Evolutionary conservation across 371 early-diverging fungal genomes (phyloP).

Genomic region (Basidiobolus heterosporus): DNA sequence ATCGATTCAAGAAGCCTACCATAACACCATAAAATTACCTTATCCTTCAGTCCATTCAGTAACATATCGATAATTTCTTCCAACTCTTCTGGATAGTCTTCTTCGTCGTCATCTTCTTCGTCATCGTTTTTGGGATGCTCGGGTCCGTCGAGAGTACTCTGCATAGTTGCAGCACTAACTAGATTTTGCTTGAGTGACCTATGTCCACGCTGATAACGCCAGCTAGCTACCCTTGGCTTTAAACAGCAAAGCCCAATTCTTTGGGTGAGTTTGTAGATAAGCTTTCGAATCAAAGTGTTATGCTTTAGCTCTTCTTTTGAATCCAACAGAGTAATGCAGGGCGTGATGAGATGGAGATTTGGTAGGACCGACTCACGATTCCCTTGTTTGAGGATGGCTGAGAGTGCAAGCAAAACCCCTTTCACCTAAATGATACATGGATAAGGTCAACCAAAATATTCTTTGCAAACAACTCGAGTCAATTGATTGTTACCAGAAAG

Average conservation of each 20-base stretch:
- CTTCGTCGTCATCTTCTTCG: slow-evolving; percentile 12
- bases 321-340: slow-evolving; percentile 29
- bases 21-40: slow-evolving; percentile 20
- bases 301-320: slow-evolving; percentile 30
- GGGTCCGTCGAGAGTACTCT: too few species aligned
- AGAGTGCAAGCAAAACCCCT: slow-evolving; percentile 51
- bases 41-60: slow-evolving; percentile 63
- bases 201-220: slow-evolving; percentile 35
- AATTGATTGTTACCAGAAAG: slow-evolving; percentile 7
- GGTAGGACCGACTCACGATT: slow-evolving; percentile 43
- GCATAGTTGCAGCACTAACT: too few species aligned
- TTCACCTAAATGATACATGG: slow-evolving; percentile 3
- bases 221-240: slow-evolving; percentile 51
- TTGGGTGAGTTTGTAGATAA: slow-evolving; percentile 63
- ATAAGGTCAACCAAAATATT: background rate
- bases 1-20: background rate
- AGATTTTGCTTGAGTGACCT: too few species aligned
- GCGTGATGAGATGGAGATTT: slow-evolving; percentile 27
- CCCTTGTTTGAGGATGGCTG: slow-evolving; percentile 45
- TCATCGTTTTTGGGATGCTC: slow-evolving; percentile 1
- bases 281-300: slow-evolving; percentile 63
- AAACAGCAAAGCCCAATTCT: slow-evolving; percentile 59
- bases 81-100: slow-evolving; percentile 46
- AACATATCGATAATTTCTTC: slow-evolving; percentile 65
- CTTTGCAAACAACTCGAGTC: too few species aligned